Evolutionary conservation across 1,139 yeast genomes (phyloP), one percentile per base, ranked within the genome.

Genomic region (Pichia sp.): DNA sequence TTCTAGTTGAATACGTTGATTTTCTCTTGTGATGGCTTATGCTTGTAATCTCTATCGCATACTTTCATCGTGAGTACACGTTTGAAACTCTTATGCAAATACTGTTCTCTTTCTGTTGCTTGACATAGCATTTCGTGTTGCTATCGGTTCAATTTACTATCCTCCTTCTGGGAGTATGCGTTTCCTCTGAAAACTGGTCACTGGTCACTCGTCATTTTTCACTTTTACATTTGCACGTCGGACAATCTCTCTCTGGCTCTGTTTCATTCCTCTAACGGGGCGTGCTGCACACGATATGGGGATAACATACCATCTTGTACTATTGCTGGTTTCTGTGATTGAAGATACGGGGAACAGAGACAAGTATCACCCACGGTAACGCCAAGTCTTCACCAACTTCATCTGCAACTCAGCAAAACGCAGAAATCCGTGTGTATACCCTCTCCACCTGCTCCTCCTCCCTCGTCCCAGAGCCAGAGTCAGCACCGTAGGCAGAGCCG

Each of bases 241-340:
- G 38, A 12, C 38, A 34, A 12, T 34, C 38, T 34, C n/a, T 34
- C 38, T 34, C 24, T 10, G 17, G 16, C 42, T 38, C 6, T 38
- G 8, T 38, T 38, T 16, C 42, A 8, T 43, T 43, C 29, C 17
- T 16, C 29, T 20, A 30, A 3, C n/a, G 6, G 14, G 27, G 33
- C 17, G 16, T 31, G 31, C 24, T 45, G 53, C 33, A 47, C 48
- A 41, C 27, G 27, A 17, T 31, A 16, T 27, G n/a, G 38, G 8
- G 38, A 34, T 12, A 34, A 60, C 62, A 54, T 60, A 60, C 63
- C 63, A 60, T 60, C 43, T 55, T 60, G 60, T 60, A 57, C 53
- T 58, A 53, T 50, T 46, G 52, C 34, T 50, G 58, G 51, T 45
- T 55, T 53, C 49, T 49, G 54, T 27, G 48, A 41, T 49, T 31